These are phyloP conservation scores for Globisporangium takayamanum DNA, from an alignment of 352 stramenopile genomes.

Conservation along the genomic window DNA sequence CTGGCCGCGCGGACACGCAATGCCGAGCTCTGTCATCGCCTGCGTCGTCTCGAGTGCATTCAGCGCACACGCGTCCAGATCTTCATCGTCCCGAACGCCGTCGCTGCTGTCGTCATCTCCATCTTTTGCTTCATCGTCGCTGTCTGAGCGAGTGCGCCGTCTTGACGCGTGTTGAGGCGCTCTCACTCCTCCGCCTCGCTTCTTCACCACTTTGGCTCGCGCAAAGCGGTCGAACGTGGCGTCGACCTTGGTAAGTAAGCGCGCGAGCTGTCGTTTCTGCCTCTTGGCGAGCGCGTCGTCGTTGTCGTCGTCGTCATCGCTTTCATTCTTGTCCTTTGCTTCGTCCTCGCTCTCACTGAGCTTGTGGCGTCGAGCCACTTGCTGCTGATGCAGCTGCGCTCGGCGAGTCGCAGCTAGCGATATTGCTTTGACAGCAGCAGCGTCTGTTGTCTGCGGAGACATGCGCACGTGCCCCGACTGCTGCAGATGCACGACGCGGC, in stretches of 20 bases:
- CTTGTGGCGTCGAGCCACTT: background rate
- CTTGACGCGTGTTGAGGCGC: background rate
- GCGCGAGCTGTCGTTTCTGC: conserved; percentile 7
- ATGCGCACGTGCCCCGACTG: conserved; percentile 63
- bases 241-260: conserved; percentile 10
- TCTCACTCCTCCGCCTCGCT: background rate
- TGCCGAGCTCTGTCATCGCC: conserved; percentile 60
- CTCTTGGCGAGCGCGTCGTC: conserved; percentile 2
- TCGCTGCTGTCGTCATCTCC: conserved; percentile 27
- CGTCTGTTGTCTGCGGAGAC: conserved; percentile 27
- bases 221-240: conserved; percentile 19
- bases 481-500: conserved; percentile 67
- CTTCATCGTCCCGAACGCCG: conserved; percentile 20
- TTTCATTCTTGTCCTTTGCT: background rate
- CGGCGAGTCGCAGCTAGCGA: conserved; percentile 5
- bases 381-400: conserved; percentile 5
- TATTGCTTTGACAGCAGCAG: background rate
- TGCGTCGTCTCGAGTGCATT: conserved; percentile 52
- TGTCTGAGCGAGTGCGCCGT: background rate
- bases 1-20: conserved; percentile 52
- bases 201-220: conserved; percentile 1
- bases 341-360: conserved; percentile 6
- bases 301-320: background rate
- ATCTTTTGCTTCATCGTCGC: background rate
- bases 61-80: conserved; percentile 12